Percentiles rank a stretch among this genome's conserved stretches.
Conservation (phyloP, 1,284 basidiomycete genomes). For the Trichosporon faecale region DNA sequence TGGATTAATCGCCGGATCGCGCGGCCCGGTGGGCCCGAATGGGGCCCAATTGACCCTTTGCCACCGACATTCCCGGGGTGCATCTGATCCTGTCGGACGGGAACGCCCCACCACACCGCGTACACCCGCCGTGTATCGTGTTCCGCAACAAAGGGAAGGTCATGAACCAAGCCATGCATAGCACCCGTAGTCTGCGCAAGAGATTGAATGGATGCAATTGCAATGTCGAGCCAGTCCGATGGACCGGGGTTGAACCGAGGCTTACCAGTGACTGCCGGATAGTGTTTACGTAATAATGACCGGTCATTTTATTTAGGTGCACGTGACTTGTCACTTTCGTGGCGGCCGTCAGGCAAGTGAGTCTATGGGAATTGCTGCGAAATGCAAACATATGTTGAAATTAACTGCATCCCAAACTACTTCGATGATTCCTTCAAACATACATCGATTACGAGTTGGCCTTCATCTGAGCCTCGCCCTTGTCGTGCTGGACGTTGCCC, state of each 20-base stretch:
- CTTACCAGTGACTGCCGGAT: too few species aligned
- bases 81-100: neutral
- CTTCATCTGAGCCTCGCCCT: constrained; percentile 58
- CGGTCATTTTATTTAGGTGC: too few species aligned
- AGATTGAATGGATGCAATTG: too few species aligned
- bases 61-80: neutral
- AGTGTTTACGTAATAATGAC: neutral
- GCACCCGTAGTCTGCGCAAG: too few species aligned
- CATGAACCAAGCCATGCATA: too few species aligned
- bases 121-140: too few species aligned
- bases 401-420: neutral
- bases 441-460: constrained; percentile 25
- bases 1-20: neutral
- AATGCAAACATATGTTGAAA: neutral
- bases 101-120: neutral
- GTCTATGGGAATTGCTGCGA: neutral
- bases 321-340: neutral
- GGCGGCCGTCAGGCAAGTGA: neutral
- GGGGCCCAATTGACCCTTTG: neutral
- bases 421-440: too few species aligned
- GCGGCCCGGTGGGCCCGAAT: constrained; percentile 2
- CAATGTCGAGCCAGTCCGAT: too few species aligned
- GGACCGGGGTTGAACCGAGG: too few species aligned
- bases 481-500: constrained; percentile 60
- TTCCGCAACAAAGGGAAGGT: too few species aligned